These are phyloP conservation scores for Aspergillus carlsbadensis DNA, from an alignment of 495 filamentous ascomycete species.

Conservation along the genomic window DNA sequence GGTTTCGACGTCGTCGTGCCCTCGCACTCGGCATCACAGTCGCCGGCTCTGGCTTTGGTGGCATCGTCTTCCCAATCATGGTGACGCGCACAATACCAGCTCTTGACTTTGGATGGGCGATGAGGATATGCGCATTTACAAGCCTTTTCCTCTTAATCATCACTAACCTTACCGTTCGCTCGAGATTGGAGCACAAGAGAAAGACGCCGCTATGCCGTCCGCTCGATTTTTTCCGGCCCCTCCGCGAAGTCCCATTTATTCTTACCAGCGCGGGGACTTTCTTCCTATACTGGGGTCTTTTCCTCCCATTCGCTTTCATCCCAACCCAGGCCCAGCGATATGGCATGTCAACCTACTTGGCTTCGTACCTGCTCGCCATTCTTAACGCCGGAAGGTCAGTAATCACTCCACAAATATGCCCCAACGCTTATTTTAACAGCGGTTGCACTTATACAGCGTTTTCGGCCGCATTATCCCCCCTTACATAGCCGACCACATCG, in stretches of 20 bases:
- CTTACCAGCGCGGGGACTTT: slow-evolving; percentile 43
- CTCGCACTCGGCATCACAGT: slow-evolving; percentile 51
- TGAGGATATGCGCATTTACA: slow-evolving; percentile 40
- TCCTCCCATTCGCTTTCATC: slow-evolving; percentile 36
- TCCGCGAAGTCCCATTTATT: slow-evolving; percentile 53
- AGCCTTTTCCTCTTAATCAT: slow-evolving; percentile 33
- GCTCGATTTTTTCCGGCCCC: slow-evolving; percentile 40
- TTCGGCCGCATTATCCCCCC: slow-evolving; percentile 74
- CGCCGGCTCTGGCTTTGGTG: slow-evolving; percentile 54
- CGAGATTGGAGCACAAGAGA: slow-evolving; percentile 24
- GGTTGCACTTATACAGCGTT: too few species aligned
- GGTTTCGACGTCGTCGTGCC: slow-evolving; percentile 52
- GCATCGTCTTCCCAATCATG: slow-evolving; percentile 48
- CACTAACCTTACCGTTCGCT: slow-evolving; percentile 32
- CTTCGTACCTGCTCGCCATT: slow-evolving; percentile 31
- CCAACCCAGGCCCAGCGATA: slow-evolving; percentile 20
- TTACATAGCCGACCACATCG: slow-evolving; percentile 68
- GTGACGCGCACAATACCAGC: slow-evolving; percentile 31
- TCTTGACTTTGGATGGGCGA: slow-evolving; percentile 43
- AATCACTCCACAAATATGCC: background rate
- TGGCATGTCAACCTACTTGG: slow-evolving; percentile 27
- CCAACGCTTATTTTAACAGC: too few species aligned
- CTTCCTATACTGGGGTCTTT: slow-evolving; percentile 32
- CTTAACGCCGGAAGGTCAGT: slow-evolving; percentile 32
- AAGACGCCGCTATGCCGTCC: slow-evolving; percentile 15